Evolutionary conservation across 1,139 yeast genomes (phyloP).

Genomic region (Spathaspora sp.): DNA sequence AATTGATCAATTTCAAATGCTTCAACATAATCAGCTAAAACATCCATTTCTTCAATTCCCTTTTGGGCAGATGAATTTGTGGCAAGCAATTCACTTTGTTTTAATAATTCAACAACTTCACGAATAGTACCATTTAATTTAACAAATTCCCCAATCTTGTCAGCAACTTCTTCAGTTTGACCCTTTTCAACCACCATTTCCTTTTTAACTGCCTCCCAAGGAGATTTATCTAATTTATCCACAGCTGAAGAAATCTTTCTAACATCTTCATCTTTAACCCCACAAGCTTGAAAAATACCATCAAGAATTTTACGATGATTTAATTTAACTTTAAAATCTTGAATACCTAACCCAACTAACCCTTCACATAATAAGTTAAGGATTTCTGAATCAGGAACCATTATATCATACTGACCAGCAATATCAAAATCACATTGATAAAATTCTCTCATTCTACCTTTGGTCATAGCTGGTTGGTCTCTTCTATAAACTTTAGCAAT

Average conservation of each 20-base stretch:
- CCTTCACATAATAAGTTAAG: conserved; percentile 83
- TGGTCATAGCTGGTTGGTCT: conserved; percentile 99
- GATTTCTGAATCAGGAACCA: conserved; percentile 96
- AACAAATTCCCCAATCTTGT: conserved; percentile 87
- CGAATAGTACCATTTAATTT: conserved; percentile 74
- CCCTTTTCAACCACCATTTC: conserved; percentile 91
- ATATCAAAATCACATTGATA: conserved; percentile 97
- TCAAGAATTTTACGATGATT: conserved; percentile 95
- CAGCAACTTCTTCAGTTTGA: conserved; percentile 89
- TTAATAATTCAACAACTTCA: conserved; percentile 61
- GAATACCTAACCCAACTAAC: conserved; percentile 75
- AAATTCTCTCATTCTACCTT: conserved; percentile 98
- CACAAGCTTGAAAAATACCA: conserved; percentile 93
- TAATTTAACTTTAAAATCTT: conserved; percentile 84
- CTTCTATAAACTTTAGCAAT: conserved; percentile 97
- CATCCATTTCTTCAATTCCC: conserved; percentile 80
- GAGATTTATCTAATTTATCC: conserved; percentile 90
- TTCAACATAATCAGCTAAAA: conserved; percentile 72
- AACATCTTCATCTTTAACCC: conserved; percentile 91
- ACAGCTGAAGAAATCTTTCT: conserved; percentile 93
- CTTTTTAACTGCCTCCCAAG: conserved; percentile 91
- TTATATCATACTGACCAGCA: conserved; percentile 86
- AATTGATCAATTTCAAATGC: conserved; percentile 69
- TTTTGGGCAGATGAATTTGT: conserved; percentile 69
- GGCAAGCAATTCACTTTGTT: conserved; percentile 55